These are phyloP conservation scores for Heliamphora pulchella DNA, from an alignment of 179 eudicot species.

Conservation along the genomic window DNA sequence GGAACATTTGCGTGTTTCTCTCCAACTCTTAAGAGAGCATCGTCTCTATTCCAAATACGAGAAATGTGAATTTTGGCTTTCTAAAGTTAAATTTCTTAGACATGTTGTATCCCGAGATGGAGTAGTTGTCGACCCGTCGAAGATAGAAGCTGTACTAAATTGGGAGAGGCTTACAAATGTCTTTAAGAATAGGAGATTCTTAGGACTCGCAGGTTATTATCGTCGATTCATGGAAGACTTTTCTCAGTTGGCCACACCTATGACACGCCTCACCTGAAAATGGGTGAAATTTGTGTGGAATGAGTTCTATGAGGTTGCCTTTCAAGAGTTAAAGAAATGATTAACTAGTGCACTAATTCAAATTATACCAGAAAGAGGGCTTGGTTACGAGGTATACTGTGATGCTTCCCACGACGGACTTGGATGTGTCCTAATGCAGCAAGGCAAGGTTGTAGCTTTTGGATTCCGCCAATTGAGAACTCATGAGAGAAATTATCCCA, in stretches of 20 bases:
- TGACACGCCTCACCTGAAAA: not conserved
- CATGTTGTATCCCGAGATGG: not conserved
- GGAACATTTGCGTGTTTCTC: not conserved
- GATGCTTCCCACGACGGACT: not conserved
- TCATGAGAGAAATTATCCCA: not conserved
- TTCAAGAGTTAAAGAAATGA: not conserved
- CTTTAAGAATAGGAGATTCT: not conserved
- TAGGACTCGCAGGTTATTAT: not conserved
- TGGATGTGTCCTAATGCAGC: not conserved
- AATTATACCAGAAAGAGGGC: no score
- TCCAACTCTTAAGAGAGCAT: not conserved
- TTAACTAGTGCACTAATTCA: not conserved
- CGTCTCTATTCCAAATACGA: not conserved
- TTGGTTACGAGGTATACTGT: not conserved
- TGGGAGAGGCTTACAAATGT: not conserved
- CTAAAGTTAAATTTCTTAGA: not conserved
- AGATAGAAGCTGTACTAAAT: not conserved
- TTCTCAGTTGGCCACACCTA: not conserved
- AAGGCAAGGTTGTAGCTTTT: not conserved
- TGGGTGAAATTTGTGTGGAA: not conserved
- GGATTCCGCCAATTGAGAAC: not conserved
- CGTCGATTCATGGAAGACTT: not conserved
- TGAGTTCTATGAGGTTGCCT: not conserved
- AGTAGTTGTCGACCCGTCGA: not conserved
- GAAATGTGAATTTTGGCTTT: not conserved